phyloP scores from a whole-genome alignment of 2,329 filamentous ascomycete genomes.

The Arthrobotrys megalospora region DNA sequence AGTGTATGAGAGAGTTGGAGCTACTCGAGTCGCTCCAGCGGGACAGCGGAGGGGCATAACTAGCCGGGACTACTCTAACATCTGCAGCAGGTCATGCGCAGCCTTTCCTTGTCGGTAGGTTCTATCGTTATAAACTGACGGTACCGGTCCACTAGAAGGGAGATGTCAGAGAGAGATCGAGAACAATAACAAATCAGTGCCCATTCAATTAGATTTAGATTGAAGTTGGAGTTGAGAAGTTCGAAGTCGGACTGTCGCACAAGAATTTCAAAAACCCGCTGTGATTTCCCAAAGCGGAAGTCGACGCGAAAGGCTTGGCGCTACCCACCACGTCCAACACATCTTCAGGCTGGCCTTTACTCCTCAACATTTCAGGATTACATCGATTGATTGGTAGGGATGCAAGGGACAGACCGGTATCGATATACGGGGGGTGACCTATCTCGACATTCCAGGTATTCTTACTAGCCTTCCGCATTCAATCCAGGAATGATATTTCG shows the following conservation, averaged over 20 bases:
- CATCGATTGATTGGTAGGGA: constrained; percentile 1
- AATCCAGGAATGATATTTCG: background rate
- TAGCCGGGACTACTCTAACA: constrained; percentile 41
- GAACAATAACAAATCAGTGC: background rate
- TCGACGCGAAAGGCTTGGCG: constrained; percentile 52
- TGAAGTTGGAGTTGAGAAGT: background rate
- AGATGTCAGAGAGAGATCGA: background rate
- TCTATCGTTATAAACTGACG: background rate
- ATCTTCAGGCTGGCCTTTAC: background rate
- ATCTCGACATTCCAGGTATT: background rate
- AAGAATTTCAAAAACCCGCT: constrained; percentile 47
- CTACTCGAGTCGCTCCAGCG: constrained; percentile 50
- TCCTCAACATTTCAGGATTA: background rate
- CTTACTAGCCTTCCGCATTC: background rate
- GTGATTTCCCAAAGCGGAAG: constrained; percentile 45
- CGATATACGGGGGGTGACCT: background rate
- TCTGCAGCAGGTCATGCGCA: constrained; percentile 56
- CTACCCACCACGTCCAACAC: constrained; percentile 15
- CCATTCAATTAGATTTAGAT: constrained; percentile 3
- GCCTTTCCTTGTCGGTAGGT: background rate
- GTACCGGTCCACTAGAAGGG: too few relatives aligned
- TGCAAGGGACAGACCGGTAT: constrained; percentile 1
- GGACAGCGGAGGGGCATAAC: constrained; percentile 61
- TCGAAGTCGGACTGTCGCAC: constrained; percentile 46
- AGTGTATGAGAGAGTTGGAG: constrained; percentile 30